Percentiles rank a stretch among this genome's conserved stretches.
Conservation (phyloP, 2,329 filamentous ascomycete genomes). For the Verticillium nubilum region DNA sequence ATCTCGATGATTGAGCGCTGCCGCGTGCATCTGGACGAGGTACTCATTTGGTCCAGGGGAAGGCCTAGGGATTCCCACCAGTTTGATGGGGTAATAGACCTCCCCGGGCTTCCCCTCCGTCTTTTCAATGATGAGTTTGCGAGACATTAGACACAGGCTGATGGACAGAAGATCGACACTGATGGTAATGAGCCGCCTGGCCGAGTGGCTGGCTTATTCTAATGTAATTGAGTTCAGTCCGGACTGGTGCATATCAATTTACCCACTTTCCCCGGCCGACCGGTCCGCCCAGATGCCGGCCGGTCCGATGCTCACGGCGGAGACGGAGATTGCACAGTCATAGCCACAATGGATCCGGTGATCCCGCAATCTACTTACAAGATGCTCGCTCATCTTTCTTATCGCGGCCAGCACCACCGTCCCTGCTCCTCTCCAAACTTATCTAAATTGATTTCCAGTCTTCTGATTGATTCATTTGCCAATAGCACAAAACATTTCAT, state of each 20-base stretch:
- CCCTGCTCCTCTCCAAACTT: too few relatives aligned
- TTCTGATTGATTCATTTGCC: too few relatives aligned
- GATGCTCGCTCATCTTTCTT: too few relatives aligned
- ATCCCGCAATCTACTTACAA: background rate
- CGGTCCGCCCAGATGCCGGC: background rate
- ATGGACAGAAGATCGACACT: background rate
- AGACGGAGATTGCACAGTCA: background rate
- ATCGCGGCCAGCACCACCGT: too few relatives aligned
- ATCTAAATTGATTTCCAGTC: too few relatives aligned
- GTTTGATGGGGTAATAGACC: slow-evolving; percentile 72
- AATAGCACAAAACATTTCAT: too few relatives aligned
- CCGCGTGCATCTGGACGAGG: slow-evolving; percentile 69
- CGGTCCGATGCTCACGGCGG: background rate
- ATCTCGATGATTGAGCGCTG: slow-evolving; percentile 89
- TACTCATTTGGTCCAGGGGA: slow-evolving; percentile 62
- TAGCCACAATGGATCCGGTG: background rate
- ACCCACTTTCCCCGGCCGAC: too few relatives aligned
- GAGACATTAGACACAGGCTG: slow-evolving; percentile 34
- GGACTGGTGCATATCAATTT: too few relatives aligned
- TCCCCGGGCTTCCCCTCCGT: slow-evolving; percentile 79
- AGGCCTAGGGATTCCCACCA: slow-evolving; percentile 58
- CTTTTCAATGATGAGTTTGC: slow-evolving; percentile 58
- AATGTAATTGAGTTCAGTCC: too few relatives aligned
- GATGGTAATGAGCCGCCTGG: too few relatives aligned
- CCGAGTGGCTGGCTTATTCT: too few relatives aligned